phyloP scores from a whole-genome alignment of 2,329 filamentous ascomycete genomes.

The Xylaria sp. region DNA sequence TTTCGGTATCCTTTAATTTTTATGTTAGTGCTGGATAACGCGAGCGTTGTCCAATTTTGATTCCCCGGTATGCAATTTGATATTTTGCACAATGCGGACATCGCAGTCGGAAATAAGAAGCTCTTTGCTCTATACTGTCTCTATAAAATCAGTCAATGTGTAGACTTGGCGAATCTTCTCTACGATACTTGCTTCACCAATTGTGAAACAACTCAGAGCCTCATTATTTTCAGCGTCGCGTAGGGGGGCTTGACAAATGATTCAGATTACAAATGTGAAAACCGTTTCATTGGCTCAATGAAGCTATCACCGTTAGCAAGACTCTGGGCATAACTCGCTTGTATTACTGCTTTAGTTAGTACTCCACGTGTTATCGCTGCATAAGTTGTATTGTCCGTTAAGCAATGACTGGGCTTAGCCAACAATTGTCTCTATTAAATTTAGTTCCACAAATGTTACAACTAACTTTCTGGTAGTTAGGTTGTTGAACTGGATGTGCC shows the following conservation, averaged over 20 bases:
- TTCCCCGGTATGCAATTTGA: constrained; percentile 1
- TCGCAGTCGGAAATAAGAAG: constrained; percentile 3
- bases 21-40: neutral
- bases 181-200: neutral
- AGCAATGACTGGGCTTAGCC: neutral
- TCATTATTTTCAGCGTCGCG: neutral
- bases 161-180: constrained; percentile 4
- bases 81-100: constrained; percentile 10
- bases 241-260: constrained; percentile 1
- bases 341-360: constrained; percentile 3
- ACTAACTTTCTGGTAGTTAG: neutral
- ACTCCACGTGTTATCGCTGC: neutral
- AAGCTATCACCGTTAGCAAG: neutral
- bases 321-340: neutral
- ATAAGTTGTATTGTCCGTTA: neutral
- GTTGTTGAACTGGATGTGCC: neutral
- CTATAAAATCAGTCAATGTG: neutral
- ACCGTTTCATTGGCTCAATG: constrained; percentile 7
- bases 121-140: neutral
- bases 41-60: neutral
- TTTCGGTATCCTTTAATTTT: neutral
- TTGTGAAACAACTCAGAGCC: constrained; percentile 1
- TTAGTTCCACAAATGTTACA: neutral
- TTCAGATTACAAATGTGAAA: constrained; percentile 17
- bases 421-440: neutral